Evolutionary conservation across 2,329 filamentous ascomycete genomes (phyloP), one percentile per base, ranked within the genome.

Genomic region (Fusarium bactridioides): DNA sequence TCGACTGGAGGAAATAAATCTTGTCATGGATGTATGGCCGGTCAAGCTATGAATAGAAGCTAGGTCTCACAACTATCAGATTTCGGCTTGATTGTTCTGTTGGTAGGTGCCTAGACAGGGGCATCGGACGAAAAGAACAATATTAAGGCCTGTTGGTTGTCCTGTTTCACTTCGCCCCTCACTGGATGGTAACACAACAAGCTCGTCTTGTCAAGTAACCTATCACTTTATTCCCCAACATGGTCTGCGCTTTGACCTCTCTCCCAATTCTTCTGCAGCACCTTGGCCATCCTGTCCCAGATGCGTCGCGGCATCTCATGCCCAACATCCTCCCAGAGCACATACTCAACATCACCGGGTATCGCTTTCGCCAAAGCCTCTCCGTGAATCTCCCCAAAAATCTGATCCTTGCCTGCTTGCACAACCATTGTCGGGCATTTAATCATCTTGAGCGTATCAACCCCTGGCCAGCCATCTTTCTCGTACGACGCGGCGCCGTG

Each of bases 401-500:
- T 56, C 50, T 78, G 79, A 38, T 80, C 79, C 33, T 79, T 76
- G 7, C 50, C 74, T 7, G 74, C 75, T 48, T 79, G 78, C 29
- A 80, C 67, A 18, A 80, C 78, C 2, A 75, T 75, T 2, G 78
- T 68, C 16, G 78, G 76, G 23, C 77, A 80, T 4, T 48, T 69
- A 29, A 80, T 57, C 7, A 66, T 19, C 35, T 71, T 69, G 37
- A 79, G 72, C 12, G 56, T 54, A 29, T 78, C 70, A 23, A 45
- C 65, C 3, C 76, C 74, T 21, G 78, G 76, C 74, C 78, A 75
- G 5, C 50, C 65, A 15, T 72, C 74, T 4, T 63, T 69, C 37
- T 69, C 51, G 40, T 69, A 48, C 15, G 74, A 70, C 12, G 74
- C 77, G 29, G 63, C 69, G 3, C 77, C 74, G 47, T 80, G 78